Evolutionary conservation across 768 basidiomycete genomes (phyloP), one percentile per base, ranked within the genome.

Genomic region (Psilocybe subaeruginosa): DNA sequence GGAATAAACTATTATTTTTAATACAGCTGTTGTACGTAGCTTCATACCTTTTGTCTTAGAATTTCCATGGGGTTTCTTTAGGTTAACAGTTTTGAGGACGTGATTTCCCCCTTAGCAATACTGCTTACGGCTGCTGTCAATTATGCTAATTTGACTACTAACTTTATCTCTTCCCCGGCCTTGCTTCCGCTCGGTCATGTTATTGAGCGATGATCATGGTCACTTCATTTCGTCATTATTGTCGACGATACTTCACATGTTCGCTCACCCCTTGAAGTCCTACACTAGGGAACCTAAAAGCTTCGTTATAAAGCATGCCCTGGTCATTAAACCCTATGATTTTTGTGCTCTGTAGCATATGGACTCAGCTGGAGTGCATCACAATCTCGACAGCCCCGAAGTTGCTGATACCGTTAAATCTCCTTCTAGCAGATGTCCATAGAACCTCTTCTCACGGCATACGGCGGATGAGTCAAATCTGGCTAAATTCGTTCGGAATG

Each of bases 1-100:
- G 46, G 71, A 74, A 35, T 74, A 64, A 69, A 30, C 41, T 49
- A 58, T 37, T 53, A 7, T 35, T 31, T 39, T 16, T n/a, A 23
- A 14, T 39, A 16, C 29, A 7, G 9, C 17, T 17, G 37, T 43
- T 56, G 55, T 56, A 56, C 37, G 48, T 61, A 56, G 46, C 23
- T 45, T 17, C 51, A 31, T 19, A 33, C 51, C n/a, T 37, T 33
- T 9, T 37, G 3, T 16, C 12, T 35, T 53, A 53, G 51, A 53
- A 14, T 35, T 53, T 31, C 49, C 49, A 5, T 8, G 49, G 30
- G 14, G 14, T 5, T 43, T 43, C 19, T 17, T 53, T 4, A 53
- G 17, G 51, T 53, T 12, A 33, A n/a, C 33, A 14, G 51, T 35
- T 53, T n/a, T n/a, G 16, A 37, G 11, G 31, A 17, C 41, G 4